Evolutionary conservation across 768 basidiomycete genomes (phyloP), one percentile per base, ranked within the genome.

Genomic region (Kwoniella heveanensis): DNA sequence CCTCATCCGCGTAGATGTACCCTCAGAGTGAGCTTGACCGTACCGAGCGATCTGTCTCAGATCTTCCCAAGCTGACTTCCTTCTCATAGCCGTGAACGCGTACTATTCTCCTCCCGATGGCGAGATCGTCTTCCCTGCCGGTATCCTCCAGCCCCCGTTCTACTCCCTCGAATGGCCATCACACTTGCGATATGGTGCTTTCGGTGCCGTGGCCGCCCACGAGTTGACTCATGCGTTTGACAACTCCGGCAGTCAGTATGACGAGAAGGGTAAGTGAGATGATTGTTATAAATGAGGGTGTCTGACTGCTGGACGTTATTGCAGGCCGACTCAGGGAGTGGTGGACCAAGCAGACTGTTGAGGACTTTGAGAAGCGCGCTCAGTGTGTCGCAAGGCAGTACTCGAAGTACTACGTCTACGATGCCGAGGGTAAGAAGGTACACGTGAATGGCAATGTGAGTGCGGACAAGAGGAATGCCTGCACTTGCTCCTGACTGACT

Each of bases 51-150:
- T 17, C 13, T 53, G 36, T 21, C 37, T 27, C 0, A 44, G 4
- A 3, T 3, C 3, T 9, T 17, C 21, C 25, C 1, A 36, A 39
- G 49, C 51, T 60, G 36, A 52, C 25, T 0, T 22, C 50, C 2
- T n/a, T 3, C 1, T 21, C 36, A 25, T 37, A 59, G 60, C 70
- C 46, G 74, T 76, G 25, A 76, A 76, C 26, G 74, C 74, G 7
- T 76, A 76, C 51, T 76, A 73, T 55, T 68, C 65, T 88, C 92
- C 30, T n/a, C 88, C 90, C 10, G 87, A 88, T 1, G 93, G 92
- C 67, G 92, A 95, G 84, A 90, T 90, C 49, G 70, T 92, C 22
- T 97, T 99, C 82, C 94, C 96, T 9, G 95, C 96, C 22, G 96
- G 96, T 25, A 93, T 98, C 72, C 81, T 98, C 19, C 91, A 88